Conservation (phyloP, 805 yeast genomes). For the Torulaspora gathmanii region DNA sequence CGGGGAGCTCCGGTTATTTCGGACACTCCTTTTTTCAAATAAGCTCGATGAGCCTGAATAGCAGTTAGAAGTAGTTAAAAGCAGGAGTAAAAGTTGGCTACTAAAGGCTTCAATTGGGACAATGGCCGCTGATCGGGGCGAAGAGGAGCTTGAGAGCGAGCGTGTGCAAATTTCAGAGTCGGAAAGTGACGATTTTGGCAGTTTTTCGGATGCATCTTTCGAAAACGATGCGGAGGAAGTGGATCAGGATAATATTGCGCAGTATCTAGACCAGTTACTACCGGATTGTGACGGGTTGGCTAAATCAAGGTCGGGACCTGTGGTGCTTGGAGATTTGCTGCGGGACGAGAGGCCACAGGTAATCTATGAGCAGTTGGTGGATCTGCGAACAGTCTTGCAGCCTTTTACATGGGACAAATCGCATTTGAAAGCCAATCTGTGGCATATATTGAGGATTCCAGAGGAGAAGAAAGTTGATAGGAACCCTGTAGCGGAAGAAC, state of each 20-base stretch:
- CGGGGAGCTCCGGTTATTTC: slow-evolving; percentile 1
- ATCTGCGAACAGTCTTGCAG: slow-evolving; percentile 16
- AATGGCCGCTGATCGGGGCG: background rate
- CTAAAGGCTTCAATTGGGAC: background rate
- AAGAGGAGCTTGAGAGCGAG: background rate
- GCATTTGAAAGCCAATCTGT: slow-evolving; percentile 22
- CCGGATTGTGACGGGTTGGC: slow-evolving; percentile 5
- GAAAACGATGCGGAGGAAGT: slow-evolving; percentile 13
- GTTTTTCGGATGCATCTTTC: slow-evolving; percentile 33
- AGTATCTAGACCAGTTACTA: slow-evolving; percentile 6
- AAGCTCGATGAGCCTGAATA: background rate
- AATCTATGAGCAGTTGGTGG: slow-evolving; percentile 32
- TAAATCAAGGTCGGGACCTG: background rate
- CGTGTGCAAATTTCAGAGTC: background rate
- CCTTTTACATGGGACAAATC: slow-evolving; percentile 33
- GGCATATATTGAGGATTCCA: slow-evolving; percentile 29
- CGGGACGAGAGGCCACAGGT: slow-evolving; percentile 29
- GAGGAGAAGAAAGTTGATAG: slow-evolving; percentile 8
- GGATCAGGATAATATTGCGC: background rate
- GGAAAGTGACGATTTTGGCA: slow-evolving; percentile 35
- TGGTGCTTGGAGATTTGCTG: slow-evolving; percentile 9
- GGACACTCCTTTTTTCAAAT: background rate
- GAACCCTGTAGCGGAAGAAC: slow-evolving; percentile 2
- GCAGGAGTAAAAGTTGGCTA: background rate
- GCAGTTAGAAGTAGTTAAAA: too few relatives aligned